Conservation (phyloP, 192 early-diverging fungal species). For the Thamnidium elegans region DNA sequence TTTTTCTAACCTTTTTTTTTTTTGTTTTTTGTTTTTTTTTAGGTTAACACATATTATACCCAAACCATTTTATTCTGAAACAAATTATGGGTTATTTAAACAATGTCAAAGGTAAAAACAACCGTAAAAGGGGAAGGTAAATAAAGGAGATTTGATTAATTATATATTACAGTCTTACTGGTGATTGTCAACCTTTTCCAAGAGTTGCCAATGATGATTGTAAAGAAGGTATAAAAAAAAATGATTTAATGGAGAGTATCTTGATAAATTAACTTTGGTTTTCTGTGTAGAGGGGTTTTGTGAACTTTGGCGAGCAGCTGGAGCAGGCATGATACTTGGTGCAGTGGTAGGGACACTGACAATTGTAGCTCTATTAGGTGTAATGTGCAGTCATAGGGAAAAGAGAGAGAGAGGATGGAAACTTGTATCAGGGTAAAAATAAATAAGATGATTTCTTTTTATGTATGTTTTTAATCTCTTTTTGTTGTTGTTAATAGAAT, state of each 20-base stretch:
- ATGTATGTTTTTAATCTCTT: conserved; percentile 3
- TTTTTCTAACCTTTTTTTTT: too few relatives aligned
- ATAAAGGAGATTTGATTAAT: not conserved
- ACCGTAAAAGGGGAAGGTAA: not conserved
- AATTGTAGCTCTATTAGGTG: conserved; percentile 18
- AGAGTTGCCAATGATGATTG: conserved; percentile 18
- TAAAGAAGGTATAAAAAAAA: conserved; percentile 14
- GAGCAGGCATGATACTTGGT: conserved; percentile 24
- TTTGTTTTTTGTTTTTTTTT: too few relatives aligned
- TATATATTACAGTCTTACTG: conserved; percentile 15
- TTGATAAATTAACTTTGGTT: not conserved
- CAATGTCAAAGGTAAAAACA: conserved; percentile 23
- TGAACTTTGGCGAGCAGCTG: conserved; percentile 25
- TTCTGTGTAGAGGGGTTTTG: conserved; percentile 21
- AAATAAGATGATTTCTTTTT: not conserved
- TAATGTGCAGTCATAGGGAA: conserved; percentile 24
- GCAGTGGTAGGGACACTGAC: conserved; percentile 24
- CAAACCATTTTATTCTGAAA: conserved; percentile 28
- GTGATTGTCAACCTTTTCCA: conserved; percentile 31
- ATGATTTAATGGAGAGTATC: not conserved
- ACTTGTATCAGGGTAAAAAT: conserved; percentile 24
- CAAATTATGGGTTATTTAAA: conserved; percentile 24
- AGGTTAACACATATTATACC: conserved; percentile 25
- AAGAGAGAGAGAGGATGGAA: conserved; percentile 31
- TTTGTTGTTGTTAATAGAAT: conserved; percentile 4